Evolutionary conservation across 1,284 basidiomycete species (phyloP).

Genomic region (Anthracocystis setariae): DNA sequence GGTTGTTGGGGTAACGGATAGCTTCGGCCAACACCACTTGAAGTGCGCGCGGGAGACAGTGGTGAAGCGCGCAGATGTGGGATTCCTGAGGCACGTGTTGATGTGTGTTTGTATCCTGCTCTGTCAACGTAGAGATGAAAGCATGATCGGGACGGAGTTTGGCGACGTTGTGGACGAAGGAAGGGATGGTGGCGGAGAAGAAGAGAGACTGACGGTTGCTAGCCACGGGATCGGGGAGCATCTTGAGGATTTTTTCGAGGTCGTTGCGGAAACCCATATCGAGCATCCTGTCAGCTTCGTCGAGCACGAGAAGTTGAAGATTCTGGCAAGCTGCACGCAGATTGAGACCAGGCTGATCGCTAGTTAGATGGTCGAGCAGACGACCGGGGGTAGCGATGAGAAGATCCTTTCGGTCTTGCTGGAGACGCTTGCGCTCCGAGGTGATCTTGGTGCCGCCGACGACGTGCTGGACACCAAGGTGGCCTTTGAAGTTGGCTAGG

Average conservation of each 20-base stretch:
- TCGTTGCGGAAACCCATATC: slow-evolving; percentile 67
- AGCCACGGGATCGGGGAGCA: slow-evolving; percentile 65
- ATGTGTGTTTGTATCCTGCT: slow-evolving; percentile 76
- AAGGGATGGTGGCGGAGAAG: slow-evolving; percentile 71
- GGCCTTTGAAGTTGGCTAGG: slow-evolving; percentile 45
- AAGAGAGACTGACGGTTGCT: slow-evolving; percentile 70
- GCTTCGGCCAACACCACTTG: slow-evolving; percentile 68
- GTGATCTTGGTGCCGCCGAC: slow-evolving; percentile 70
- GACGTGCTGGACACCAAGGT: slow-evolving; percentile 67
- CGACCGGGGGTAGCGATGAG: slow-evolving; percentile 71
- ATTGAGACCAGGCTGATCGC: slow-evolving; percentile 63
- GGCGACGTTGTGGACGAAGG: slow-evolving; percentile 67
- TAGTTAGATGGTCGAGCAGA: slow-evolving; percentile 70
- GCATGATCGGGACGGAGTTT: slow-evolving; percentile 70
- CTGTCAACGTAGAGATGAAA: slow-evolving; percentile 75
- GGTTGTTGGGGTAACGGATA: slow-evolving; percentile 34
- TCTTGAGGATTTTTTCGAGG: slow-evolving; percentile 62
- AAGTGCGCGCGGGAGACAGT: slow-evolving; percentile 71
- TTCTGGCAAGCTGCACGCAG: slow-evolving; percentile 57
- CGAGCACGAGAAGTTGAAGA: slow-evolving; percentile 69
- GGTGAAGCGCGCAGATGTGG: slow-evolving; percentile 40
- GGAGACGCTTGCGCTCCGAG: slow-evolving; percentile 65
- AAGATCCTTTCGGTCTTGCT: slow-evolving; percentile 67
- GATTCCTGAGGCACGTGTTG: slow-evolving; percentile 74
- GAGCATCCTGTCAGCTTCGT: slow-evolving; percentile 71